Evolutionary conservation across 805 yeast genomes (phyloP), one percentile per base, ranked within the genome.

Genomic region (Aciculoconidium aculeatum): DNA sequence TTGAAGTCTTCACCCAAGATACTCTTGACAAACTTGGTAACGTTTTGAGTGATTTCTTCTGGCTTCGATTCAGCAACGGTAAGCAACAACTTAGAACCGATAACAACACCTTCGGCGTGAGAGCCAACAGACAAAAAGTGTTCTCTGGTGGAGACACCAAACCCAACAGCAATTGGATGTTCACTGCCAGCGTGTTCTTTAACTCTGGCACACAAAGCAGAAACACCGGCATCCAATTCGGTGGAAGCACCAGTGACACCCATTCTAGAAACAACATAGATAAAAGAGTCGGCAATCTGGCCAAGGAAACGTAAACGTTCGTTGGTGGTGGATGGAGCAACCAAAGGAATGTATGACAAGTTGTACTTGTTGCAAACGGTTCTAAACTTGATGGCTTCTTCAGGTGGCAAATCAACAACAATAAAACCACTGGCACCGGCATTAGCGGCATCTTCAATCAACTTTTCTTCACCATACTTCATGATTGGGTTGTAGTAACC

Each of bases 371-470:
- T 51, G 54, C 95, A 85, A 28, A 67, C 65, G 33, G 75, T 67
- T 66, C 98, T 77, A 57, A 90, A 82, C 42, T 81, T 76, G 42
- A 83, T 69, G 11, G 98, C 97, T 59, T 88, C 97, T 68, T 92
- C 96, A 16, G 98, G 98, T 28, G 99, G 99, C 46, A 92, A 67
- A 57, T 92, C 99, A 23, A 90, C 96, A 29, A 92, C 76, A 47
- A 92, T 80, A 58, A 80, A 92, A 14, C 97, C 99, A 51, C 85
- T 87, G 27, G 87, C 98, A 40, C 98, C 98, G 1, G 88, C 95
- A 14, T 63, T 69, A 30, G 78, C 76, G n/a, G 94, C 72, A 39
- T 81, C 95, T 38, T 67, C 62, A 39, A 87, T 75, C 64, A 92
- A 68, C 55, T 76, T 68, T 46, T 80, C 80, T 61, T 92, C 98